Evolutionary conservation across 495 filamentous ascomycete species (phyloP).

Genomic region (Aspergillus saccharolyticus): DNA sequence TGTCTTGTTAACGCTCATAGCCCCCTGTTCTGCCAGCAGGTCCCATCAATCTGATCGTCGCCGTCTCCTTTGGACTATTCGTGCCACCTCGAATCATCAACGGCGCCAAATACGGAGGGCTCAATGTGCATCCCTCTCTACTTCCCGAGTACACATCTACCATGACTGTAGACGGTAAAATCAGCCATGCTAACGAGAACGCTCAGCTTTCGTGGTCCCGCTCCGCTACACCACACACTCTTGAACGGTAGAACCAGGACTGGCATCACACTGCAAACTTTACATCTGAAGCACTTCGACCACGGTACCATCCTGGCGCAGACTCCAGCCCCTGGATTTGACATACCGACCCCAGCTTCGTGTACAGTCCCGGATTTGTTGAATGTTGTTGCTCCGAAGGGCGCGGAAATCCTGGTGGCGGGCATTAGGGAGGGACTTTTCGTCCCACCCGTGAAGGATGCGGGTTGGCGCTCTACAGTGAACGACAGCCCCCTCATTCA

Average conservation of each 20-base stretch:
- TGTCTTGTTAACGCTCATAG: constrained; percentile 34
- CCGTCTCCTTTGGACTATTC: constrained; percentile 93
- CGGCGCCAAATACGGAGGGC: constrained; percentile 68
- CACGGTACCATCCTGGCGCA: constrained; percentile 69
- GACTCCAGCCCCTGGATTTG: constrained; percentile 49
- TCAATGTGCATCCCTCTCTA: constrained; percentile 94
- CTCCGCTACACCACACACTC: constrained; percentile 75
- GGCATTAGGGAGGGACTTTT: constrained; percentile 56
- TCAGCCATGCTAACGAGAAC: constrained; percentile 4
- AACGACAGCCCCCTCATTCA: constrained; percentile 25
- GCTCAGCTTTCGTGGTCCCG: constrained; percentile 64
- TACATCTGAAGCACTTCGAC: constrained; percentile 72
- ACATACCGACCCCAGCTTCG: constrained; percentile 40
- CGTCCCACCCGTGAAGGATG: constrained; percentile 52
- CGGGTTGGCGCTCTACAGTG: constrained; percentile 29
- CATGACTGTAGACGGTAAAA: background rate
- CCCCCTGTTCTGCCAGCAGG: constrained; percentile 48
- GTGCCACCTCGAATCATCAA: constrained; percentile 73
- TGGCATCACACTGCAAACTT: constrained; percentile 78
- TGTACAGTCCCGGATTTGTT: constrained; percentile 41
- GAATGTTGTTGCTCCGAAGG: constrained; percentile 38
- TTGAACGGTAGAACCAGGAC: constrained; percentile 51
- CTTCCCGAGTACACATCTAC: constrained; percentile 64
- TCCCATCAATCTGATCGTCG: constrained; percentile 76
- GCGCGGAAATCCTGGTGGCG: constrained; percentile 57